These are phyloP conservation scores for Coniella vitis DNA, from an alignment of 2,329 filamentous ascomycete genomes.

Conservation along the genomic window DNA sequence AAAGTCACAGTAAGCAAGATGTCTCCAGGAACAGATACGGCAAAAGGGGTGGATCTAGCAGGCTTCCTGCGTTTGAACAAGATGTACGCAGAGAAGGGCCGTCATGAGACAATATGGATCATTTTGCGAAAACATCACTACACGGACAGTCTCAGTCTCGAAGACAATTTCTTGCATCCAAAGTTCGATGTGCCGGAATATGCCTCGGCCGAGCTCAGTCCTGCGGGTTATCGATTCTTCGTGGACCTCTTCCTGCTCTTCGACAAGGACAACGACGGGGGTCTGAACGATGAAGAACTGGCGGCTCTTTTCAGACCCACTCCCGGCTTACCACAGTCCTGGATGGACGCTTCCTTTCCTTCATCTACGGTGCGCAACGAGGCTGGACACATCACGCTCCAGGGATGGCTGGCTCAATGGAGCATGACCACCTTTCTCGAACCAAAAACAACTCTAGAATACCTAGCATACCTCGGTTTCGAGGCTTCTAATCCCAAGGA, in stretches of 20 bases:
- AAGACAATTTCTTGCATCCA: constrained; percentile 85
- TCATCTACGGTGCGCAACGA: constrained; percentile 93
- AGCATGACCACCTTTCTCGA: constrained; percentile 99
- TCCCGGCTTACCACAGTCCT: constrained; percentile 78
- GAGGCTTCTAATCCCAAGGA: constrained; percentile 72
- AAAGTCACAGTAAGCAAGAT: constrained; percentile 75
- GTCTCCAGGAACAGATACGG: constrained; percentile 53
- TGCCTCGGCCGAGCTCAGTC: constrained; percentile 88
- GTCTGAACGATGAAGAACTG: constrained; percentile 79
- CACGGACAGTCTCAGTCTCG: constrained; percentile 86
- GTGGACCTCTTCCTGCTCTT: constrained; percentile 93
- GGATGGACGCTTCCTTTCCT: constrained; percentile 84
- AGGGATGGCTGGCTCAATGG: constrained; percentile 98
- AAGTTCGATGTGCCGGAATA: constrained; percentile 92
- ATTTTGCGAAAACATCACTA: constrained; percentile 94
- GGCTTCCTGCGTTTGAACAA: constrained; percentile 91
- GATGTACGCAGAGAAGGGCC: constrained; percentile 92
- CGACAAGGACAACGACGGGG: constrained; percentile 96
- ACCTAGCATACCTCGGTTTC: constrained; percentile 92
- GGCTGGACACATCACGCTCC: constrained; percentile 87
- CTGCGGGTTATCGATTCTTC: constrained; percentile 92
- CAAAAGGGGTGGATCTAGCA: constrained; percentile 69
- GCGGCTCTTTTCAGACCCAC: constrained; percentile 86
- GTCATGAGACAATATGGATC: constrained; percentile 97
- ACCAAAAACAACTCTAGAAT: constrained; percentile 90